phyloP scores from a whole-genome alignment of 805 yeast species.

The Hanseniaspora taiwanica region DNA sequence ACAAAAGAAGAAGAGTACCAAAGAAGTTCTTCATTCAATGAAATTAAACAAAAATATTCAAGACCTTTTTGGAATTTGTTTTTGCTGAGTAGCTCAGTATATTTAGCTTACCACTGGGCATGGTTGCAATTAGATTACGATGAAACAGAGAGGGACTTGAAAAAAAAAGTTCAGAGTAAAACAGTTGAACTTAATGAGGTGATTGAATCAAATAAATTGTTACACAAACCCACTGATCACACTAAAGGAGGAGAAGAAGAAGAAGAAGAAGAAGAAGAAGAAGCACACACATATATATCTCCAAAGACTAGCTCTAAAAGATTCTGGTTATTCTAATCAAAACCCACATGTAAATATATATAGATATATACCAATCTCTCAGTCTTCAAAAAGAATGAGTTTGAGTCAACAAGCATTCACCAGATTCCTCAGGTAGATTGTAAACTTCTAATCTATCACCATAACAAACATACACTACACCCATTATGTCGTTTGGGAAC shows the following conservation, averaged over 20 bases:
- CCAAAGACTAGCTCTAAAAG: neutral
- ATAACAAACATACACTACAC: neutral
- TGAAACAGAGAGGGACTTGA: slow-evolving; percentile 14
- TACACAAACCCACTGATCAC: neutral
- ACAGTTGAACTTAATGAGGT: slow-evolving; percentile 9
- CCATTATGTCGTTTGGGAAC: neutral
- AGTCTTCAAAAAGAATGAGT: neutral
- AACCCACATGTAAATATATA: no score
- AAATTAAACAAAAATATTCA: slow-evolving; percentile 10
- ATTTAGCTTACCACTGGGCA: slow-evolving; percentile 14
- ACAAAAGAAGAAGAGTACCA: slow-evolving; percentile 11
- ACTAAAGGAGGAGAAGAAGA: neutral
- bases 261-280: neutral
- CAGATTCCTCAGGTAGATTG: neutral
- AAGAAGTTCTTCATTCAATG: slow-evolving; percentile 9
- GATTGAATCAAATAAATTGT: neutral
- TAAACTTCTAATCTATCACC: slow-evolving; percentile 1
- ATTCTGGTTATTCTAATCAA: no score
- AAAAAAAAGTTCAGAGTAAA: slow-evolving; percentile 9
- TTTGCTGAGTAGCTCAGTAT: slow-evolving; percentile 20
- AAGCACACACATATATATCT: neutral
- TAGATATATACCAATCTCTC: neutral
- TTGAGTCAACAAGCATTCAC: neutral
- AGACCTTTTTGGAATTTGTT: slow-evolving; percentile 22
- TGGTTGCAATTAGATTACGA: slow-evolving; percentile 22